Evolutionary conservation across 345 rosid genomes (phyloP), one percentile per base, ranked within the genome.

Genomic region (Chamaenerion angustifolium): DNA sequence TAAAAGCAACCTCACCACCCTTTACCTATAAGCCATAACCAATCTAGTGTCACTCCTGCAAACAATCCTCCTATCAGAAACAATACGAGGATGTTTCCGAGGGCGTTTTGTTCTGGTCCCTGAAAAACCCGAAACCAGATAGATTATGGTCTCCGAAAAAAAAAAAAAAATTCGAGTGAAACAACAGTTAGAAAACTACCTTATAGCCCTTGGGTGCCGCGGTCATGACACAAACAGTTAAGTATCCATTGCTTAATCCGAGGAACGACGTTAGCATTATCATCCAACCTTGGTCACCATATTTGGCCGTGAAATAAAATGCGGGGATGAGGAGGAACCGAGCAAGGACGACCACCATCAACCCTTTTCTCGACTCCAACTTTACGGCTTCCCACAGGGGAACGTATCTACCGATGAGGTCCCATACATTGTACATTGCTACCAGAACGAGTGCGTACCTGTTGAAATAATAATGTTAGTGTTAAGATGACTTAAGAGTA

Each of bases 211-310:
- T 72, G 27, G 97, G 95, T 21, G 97, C 90, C 6, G 61, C 54
- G 64, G 88, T 83, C 17, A 85, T 76, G 56, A 89, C 77, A 44
- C 85, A 80, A 9, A 83, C 88, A 0, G 97, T 83, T 54, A 89
- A 67, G 60, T 77, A 75, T 40, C 94, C 97, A 3, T 81, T 81
- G 40, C 67, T 74, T 53, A 85, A 56, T 17, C 97, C 97, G 64
- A 83, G 64, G 69, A 89, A 65, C 12, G 76, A 77, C 3, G 94
- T 83, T 21, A 85, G 71, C 66, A 81, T 55, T 40, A 83, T 70
- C 95, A 83, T 89, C 90, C 83, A 89, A 18, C 97, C 97, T 49
- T 85, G 88, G 52, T 73, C 82, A 0, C 79, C 97, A 5, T 79
- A 83, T 55, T 73, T 85, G 8, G 85, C 86, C 0, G 88, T 81